Evolutionary conservation across 768 basidiomycete species (phyloP).

Genomic region (Lentinus brumalis): DNA sequence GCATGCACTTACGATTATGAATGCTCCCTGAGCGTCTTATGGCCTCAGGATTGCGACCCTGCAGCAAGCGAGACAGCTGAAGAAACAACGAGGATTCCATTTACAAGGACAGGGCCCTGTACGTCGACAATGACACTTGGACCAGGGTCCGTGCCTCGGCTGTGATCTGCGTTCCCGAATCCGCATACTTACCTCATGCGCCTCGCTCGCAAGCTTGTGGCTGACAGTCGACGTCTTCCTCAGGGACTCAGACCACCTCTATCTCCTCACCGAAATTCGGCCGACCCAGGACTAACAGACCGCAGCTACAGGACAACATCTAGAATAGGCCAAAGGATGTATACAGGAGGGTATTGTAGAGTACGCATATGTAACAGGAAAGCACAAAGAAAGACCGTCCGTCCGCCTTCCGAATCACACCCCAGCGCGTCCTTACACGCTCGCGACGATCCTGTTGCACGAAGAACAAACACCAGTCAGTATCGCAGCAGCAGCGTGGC

Average conservation of each 20-base stretch:
- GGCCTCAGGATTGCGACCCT: no score
- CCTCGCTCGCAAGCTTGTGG: no score
- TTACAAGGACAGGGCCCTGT: no score
- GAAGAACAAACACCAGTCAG: neutral
- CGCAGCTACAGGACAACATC: constrained; percentile 12
- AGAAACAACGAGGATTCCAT: no score
- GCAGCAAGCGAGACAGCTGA: no score
- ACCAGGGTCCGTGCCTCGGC: no score
- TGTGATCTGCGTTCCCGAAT: no score
- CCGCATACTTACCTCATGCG: no score
- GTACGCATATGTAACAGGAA: constrained; percentile 20
- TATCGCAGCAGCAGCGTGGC: neutral
- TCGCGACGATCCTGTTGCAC: constrained; percentile 23
- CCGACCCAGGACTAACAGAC: no score
- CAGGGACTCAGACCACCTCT: neutral
- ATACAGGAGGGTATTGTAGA: constrained; percentile 22
- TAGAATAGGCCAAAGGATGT: constrained; percentile 19
- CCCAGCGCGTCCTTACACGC: constrained; percentile 12
- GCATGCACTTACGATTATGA: no score
- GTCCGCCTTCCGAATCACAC: neutral
- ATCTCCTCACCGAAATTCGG: neutral
- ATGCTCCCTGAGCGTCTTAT: no score
- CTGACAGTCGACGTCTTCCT: neutral
- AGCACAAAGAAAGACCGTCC: constrained; percentile 14
- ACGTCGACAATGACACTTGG: no score